Base-by-base conservation (phyloP, 176 grass and related monocot species). In the Oryza meyeriana region DNA sequence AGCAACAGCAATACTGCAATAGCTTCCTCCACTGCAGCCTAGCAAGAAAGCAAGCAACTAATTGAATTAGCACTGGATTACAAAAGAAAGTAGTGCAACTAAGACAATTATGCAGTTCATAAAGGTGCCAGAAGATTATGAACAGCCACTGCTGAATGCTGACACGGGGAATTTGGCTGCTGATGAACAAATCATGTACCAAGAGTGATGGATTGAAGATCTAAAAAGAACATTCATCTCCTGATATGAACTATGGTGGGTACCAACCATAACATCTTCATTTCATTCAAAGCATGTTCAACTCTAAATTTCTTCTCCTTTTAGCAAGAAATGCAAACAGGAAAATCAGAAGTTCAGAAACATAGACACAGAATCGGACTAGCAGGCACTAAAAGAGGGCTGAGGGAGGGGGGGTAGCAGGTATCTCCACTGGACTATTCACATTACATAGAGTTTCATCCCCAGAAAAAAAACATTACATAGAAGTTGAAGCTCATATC, bases 291-390 rank as follows among this genome's bases (percentile, higher is more conserved):
- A 76, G 80, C 80, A 88, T 85, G 80, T 86, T 92, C 87, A 14
- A 66, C 80, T 71, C 88, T 83, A 45, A 94, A 42, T 81, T 91
- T 94, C 44, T 91, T 91, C 70, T 94, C 83, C 66, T 85, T 17
- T 88, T 27, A 85, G 38, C 38, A 30, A 79, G 8, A 44, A 42
- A 35, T 27, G 25, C 25, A 50, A 78, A 31, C 25, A 42, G 20
- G 32, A 66, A 30, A 18, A 74, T 75, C 28, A 31, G 25, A 76
- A 26, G 14, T 20, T 42, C 4, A 48, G 24, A 57, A 24, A 3
- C 20, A 31, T 30, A 41, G 16, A 64, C 8, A 42, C 10, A 31
- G 18, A 48, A 50, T 29, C 5, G 6, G 52, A n/a, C 52, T 13
- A 44, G 41, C 41, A 44, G 11, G 12, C 41, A 44, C 41, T 10